Evolutionary conservation across 2,329 filamentous ascomycete species (phyloP), one percentile per base, ranked within the genome.

Genomic region (Colletotrichum orbiculare): DNA sequence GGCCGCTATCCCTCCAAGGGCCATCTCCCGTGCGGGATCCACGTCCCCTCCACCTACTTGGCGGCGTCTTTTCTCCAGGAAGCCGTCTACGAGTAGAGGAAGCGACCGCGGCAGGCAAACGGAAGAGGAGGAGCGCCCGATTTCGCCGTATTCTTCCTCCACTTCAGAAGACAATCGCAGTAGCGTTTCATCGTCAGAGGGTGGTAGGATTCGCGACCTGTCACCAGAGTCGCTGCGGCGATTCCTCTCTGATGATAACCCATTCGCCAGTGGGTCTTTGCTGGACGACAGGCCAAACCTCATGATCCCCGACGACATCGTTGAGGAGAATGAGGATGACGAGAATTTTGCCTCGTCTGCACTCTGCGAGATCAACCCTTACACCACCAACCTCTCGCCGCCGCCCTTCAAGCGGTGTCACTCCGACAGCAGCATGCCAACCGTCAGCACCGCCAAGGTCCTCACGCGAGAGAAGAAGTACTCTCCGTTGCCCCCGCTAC

Each of bases 281-380:
- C 52, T 70, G 8, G 71, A 74, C 9, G 72, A 76, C n/a, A 72
- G 75, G 8, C 73, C 74, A 2, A 59, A 72, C 1, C 47, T 79
- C 8, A 53, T 71, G 17, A 79, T 80, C 8, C 75, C 78, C 15
- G 77, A 78, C 8, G 76, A 78, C 7, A 72, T 75, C 42, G 70
- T 71, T 37, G 75, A 73, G 45, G 78, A 82, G 60, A 71, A 71
- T 15, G 65, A 75, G 34, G 77, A 89, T 66, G 86, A 89, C 69
- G 85, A 88, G 68, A 89, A 89, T 75, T 89, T 89, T 70, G 86
- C 86, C n/a, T 82, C 80, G 4, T 83, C 83, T 1, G 80, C 82
- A 4, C 71, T 75, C 7, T 81, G 81, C 0, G 85, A 87, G 57
- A 77, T 66, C 2, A 75, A 79, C 25, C 73, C 78, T 1, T 83